phyloP scores from a whole-genome alignment of 768 basidiomycete species.

The Lactarius hatsudake region DNA sequence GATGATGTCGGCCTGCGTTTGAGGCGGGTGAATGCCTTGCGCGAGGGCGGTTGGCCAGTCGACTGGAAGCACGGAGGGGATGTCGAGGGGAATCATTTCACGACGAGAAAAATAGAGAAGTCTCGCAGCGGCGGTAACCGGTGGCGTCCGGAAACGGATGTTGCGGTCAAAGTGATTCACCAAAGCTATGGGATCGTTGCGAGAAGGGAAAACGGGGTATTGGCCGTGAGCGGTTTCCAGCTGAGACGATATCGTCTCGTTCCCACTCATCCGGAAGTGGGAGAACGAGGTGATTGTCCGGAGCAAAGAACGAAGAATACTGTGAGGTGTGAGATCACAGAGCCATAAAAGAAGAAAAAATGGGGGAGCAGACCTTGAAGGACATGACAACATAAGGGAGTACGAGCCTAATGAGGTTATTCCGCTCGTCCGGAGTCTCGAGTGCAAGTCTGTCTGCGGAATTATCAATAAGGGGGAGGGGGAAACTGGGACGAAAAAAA shows the following conservation, averaged over 20 bases:
- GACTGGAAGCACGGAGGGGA: constrained; percentile 40
- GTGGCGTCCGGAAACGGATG: constrained; percentile 39
- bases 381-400: constrained; percentile 30
- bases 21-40: constrained; percentile 33
- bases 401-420: constrained; percentile 32
- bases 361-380: constrained; percentile 35
- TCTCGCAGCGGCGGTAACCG: constrained; percentile 55
- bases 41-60: constrained; percentile 37
- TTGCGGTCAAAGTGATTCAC: constrained; percentile 29
- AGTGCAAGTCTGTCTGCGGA: constrained; percentile 31
- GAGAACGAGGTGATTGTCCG: constrained; percentile 57
- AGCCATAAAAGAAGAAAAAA: constrained; percentile 37
- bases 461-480: neutral
- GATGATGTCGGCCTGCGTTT: constrained; percentile 57
- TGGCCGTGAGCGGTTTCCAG: constrained; percentile 42
- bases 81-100: constrained; percentile 45
- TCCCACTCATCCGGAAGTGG: constrained; percentile 40
- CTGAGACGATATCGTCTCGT: constrained; percentile 32
- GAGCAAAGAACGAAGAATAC: constrained; percentile 59
- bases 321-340: constrained; percentile 46
- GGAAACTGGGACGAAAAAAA: constrained; percentile 11
- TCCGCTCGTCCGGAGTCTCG: constrained; percentile 33
- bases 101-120: constrained; percentile 60
- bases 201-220: constrained; percentile 46
- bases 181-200: constrained; percentile 24